Evolutionary conservation across 108 stramenopile genomes (phyloP).

Genomic region (Cylindrotheca fusiformis): DNA sequence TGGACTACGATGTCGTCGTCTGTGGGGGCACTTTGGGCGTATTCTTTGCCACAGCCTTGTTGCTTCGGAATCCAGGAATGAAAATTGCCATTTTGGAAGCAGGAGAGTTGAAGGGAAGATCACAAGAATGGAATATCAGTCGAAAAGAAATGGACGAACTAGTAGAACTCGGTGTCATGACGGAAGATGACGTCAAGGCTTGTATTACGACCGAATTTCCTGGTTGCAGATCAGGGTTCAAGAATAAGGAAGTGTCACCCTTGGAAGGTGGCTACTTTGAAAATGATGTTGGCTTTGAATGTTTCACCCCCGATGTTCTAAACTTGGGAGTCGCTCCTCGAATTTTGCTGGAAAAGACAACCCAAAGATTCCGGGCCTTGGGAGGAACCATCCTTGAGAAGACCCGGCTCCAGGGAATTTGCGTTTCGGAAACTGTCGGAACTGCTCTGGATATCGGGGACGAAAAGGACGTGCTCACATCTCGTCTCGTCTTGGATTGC

Average conservation of each 20-base stretch:
- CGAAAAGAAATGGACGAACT: slow-evolving; percentile 84
- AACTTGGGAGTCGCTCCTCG: slow-evolving; percentile 78
- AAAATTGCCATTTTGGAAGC: slow-evolving; percentile 83
- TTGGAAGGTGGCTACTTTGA: slow-evolving; percentile 74
- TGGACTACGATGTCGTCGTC: slow-evolving; percentile 83
- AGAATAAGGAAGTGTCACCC: slow-evolving; percentile 69
- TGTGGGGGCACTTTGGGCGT: slow-evolving; percentile 94
- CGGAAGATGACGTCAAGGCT: slow-evolving; percentile 73
- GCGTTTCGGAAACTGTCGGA: slow-evolving; percentile 62
- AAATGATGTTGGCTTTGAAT: slow-evolving; percentile 76
- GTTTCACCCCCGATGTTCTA: slow-evolving; percentile 66
- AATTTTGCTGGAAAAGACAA: slow-evolving; percentile 55
- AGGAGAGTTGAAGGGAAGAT: slow-evolving; percentile 72
- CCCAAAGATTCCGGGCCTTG: slow-evolving; percentile 43
- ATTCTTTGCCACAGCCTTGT: slow-evolving; percentile 85
- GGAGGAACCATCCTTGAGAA: slow-evolving; percentile 68
- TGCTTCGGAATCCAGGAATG: slow-evolving; percentile 53
- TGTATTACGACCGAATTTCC: slow-evolving; percentile 79
- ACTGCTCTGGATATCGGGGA: slow-evolving; percentile 73
- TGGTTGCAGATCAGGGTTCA: slow-evolving; percentile 72
- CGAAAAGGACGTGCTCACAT: slow-evolving; percentile 61
- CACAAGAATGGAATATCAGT: slow-evolving; percentile 95
- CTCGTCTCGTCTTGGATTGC: slow-evolving; percentile 87
- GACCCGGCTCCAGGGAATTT: slow-evolving; percentile 65
- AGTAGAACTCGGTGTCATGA: slow-evolving; percentile 69